phyloP scores from a whole-genome alignment of 495 filamentous ascomycete species.

The Neurospora sp. region DNA sequence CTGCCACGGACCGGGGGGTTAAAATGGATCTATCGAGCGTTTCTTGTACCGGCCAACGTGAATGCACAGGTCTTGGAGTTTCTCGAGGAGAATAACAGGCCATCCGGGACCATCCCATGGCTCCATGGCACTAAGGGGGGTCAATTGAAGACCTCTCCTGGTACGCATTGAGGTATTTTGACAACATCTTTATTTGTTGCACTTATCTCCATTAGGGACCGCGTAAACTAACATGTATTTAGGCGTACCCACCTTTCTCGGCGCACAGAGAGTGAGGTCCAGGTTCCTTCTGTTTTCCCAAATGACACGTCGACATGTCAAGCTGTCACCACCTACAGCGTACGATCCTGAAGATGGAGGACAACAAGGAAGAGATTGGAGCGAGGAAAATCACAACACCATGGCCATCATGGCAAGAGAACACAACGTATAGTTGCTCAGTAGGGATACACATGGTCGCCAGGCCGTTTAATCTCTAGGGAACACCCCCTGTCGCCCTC shows the following conservation, averaged over 20 bases:
- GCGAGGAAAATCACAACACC: no score
- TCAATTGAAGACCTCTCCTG: not conserved
- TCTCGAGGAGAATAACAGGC: constrained; percentile 2
- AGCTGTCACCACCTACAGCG: not conserved
- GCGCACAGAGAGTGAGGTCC: not conserved
- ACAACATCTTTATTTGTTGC: not conserved
- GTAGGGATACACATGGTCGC: no score
- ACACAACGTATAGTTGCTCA: no score
- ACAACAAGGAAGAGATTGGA: no score
- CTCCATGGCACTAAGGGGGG: not conserved
- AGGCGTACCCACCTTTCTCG: not conserved
- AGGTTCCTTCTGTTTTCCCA: not conserved
- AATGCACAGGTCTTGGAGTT: constrained; percentile 2
- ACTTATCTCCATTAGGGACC: not conserved
- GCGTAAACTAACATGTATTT: not conserved
- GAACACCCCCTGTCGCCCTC: no score
- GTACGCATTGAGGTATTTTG: not conserved
- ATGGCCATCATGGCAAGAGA: no score
- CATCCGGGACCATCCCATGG: not conserved
- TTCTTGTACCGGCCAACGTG: not conserved
- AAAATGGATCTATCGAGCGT: not conserved
- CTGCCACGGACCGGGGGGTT: not conserved
- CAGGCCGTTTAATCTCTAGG: no score
- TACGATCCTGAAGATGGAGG: not conserved
- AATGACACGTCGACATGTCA: not conserved